Evolutionary conservation across 2,329 filamentous ascomycete genomes (phyloP), one percentile per base, ranked within the genome.

Genomic region (Lizonia empirigonia): DNA sequence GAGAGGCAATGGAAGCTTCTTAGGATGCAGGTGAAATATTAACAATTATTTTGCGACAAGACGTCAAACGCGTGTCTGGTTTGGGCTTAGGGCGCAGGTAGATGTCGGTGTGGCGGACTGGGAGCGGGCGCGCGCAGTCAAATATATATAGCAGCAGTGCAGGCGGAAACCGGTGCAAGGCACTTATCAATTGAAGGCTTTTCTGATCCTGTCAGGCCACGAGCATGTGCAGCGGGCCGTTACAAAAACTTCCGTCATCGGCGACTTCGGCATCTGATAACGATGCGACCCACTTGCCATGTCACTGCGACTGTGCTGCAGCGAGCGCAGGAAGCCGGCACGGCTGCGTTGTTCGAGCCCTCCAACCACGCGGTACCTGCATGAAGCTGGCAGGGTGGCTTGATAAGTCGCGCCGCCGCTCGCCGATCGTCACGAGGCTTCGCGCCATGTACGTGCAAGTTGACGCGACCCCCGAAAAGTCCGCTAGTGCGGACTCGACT

Each of bases 11-110:
- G n/a, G 38, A 29, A 36, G 38, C 8, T 5, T 37, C 4, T 36
- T 37, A 41, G 39, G 40, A 34, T 29, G 39, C 45, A 53, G 30
- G 40, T 35, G 34, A 4, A 32, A 4, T 57, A 64, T 67, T 59
- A 69, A 63, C 62, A 66, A 62, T 67, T 61, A 60, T 58, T 62
- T 64, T 65, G 60, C 58, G 52, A 65, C 58, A 60, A 34, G 49
- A 67, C 56, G 54, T 60, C 60, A 62, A 60, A 62, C 53, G 53
- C 57, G 55, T 45, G 35, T 44, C 60, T 58, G 38, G 32, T 47
- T 55, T 45, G 30, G 63, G 60, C 37, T 59, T 68, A 68, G 63
- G 44, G 41, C 45, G 35, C 24, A 49, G 44, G 33, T 52, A 50
- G 52, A 46, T 50, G 47, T 53, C 30, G 35, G 29, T 52, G 49